Evolutionary conservation across 2,329 filamentous ascomycete species (phyloP).

Genomic region (Clarireedia hainanense): DNA sequence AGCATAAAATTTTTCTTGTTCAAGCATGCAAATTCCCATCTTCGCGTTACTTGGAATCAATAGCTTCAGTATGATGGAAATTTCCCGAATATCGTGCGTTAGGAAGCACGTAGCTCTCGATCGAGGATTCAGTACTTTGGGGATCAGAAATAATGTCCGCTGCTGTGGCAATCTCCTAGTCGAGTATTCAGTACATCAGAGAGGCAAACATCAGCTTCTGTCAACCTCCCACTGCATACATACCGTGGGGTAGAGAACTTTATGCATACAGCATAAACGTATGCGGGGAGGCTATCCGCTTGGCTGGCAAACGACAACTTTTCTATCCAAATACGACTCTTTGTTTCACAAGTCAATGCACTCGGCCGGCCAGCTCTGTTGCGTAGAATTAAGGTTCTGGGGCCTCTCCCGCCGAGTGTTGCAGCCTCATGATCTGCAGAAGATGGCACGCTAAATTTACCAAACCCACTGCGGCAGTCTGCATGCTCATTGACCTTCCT

Average conservation of each 20-base stretch:
- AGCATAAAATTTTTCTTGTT: background rate
- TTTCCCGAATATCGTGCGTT: background rate
- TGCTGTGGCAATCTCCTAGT: background rate
- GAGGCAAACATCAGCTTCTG: background rate
- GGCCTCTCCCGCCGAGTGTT: background rate
- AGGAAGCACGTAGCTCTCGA: background rate
- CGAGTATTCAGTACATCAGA: background rate
- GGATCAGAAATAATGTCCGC: slow-evolving; percentile 2
- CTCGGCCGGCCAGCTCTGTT: background rate
- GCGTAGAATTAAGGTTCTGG: background rate
- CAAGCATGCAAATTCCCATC: background rate
- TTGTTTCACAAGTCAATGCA: background rate
- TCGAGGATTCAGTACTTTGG: background rate
- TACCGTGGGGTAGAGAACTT: background rate
- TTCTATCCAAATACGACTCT: background rate
- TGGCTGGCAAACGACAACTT: background rate
- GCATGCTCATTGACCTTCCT: background rate
- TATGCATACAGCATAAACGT: background rate
- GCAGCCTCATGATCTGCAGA: background rate
- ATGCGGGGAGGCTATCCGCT: slow-evolving; percentile 5
- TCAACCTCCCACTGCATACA: background rate
- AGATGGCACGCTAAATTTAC: background rate
- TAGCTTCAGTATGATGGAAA: background rate
- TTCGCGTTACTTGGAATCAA: background rate
- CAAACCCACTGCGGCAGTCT: background rate